phyloP scores from a whole-genome alignment of 495 filamentous ascomycete species.

The Parathielavia appendiculata region DNA sequence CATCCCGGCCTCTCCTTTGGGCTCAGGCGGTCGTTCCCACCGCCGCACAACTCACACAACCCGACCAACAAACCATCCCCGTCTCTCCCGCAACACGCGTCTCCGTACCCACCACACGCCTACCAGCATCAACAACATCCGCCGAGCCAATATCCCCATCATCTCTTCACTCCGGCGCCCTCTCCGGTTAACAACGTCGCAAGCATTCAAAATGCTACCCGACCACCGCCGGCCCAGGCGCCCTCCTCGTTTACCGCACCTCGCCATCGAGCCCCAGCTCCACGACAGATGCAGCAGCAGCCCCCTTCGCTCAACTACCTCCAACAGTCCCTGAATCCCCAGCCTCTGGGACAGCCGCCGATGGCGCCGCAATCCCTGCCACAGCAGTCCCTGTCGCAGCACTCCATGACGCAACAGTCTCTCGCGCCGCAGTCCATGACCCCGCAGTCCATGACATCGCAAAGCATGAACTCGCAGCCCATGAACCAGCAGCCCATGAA shows the following conservation, averaged over 20 bases:
- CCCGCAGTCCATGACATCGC: slow-evolving; percentile 22
- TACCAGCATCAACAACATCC: slow-evolving; percentile 31
- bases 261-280: slow-evolving; percentile 33
- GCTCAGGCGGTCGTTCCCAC: slow-evolving; percentile 29
- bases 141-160: slow-evolving; percentile 28
- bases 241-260: slow-evolving; percentile 36
- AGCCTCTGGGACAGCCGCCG: slow-evolving; percentile 16
- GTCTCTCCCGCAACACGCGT: slow-evolving; percentile 39
- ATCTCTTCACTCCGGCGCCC: slow-evolving; percentile 35
- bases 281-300: slow-evolving; percentile 32
- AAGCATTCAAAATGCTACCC: slow-evolving; percentile 36
- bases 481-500: slow-evolving; percentile 21
- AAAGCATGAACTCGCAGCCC: slow-evolving; percentile 22
- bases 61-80: slow-evolving; percentile 42
- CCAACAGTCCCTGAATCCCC: slow-evolving; percentile 34
- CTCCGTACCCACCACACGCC: slow-evolving; percentile 38
- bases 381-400: slow-evolving; percentile 16
- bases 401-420: slow-evolving; percentile 11
- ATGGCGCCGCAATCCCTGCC: slow-evolving; percentile 6
- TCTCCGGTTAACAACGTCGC: slow-evolving; percentile 32
- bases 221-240: slow-evolving; percentile 31
- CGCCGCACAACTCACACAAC: slow-evolving; percentile 37
- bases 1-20: slow-evolving; percentile 31
- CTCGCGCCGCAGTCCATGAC: slow-evolving; percentile 18
- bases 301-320: slow-evolving; percentile 27